A percentile compares a stretch with the other conserved stretches of the same genome.
These are phyloP conservation scores for Helotiales sp. DNA, from an alignment of 2,329 filamentous ascomycete genomes.

Conservation along the genomic window DNA sequence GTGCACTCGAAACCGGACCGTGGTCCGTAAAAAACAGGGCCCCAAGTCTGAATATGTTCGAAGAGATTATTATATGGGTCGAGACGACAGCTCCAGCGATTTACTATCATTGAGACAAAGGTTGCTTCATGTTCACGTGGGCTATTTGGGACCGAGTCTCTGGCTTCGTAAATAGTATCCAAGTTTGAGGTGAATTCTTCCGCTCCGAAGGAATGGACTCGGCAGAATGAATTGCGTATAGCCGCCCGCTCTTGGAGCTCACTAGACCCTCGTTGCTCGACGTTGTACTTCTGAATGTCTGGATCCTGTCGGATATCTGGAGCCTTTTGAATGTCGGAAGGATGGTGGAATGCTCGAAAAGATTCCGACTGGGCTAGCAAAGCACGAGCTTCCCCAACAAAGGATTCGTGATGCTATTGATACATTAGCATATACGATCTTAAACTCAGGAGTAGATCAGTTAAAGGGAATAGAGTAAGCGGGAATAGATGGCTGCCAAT, in stretches of 20 bases:
- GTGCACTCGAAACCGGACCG: neutral
- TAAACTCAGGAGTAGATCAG: too few relatives aligned
- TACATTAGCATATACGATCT: too few relatives aligned
- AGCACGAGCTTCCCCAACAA: neutral
- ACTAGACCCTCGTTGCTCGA: neutral
- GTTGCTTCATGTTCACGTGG: conserved; percentile 15
- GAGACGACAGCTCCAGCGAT: conserved; percentile 20
- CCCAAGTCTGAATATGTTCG: conserved; percentile 24
- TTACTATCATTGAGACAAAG: conserved; percentile 19
- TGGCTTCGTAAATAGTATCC: conserved; percentile 37
- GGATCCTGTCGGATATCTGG: too few relatives aligned
- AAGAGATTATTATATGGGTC: conserved; percentile 18
- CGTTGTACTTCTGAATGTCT: neutral
- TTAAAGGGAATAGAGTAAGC: too few relatives aligned
- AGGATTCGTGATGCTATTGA: conserved; percentile 9
- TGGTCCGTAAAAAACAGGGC: conserved; percentile 8
- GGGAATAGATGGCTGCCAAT: too few relatives aligned
- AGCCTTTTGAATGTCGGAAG: too few relatives aligned
- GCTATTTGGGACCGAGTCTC: conserved; percentile 29
- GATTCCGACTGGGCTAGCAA: conserved; percentile 2
- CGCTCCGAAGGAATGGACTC: conserved; percentile 39
- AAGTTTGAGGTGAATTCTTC: conserved; percentile 34
- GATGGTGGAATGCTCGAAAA: conserved; percentile 2
- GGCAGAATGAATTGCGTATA: conserved; percentile 37
- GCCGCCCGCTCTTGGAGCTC: conserved; percentile 30